Conservation (phyloP, 345 rosid genomes). For the Conringia planisiliqua region DNA sequence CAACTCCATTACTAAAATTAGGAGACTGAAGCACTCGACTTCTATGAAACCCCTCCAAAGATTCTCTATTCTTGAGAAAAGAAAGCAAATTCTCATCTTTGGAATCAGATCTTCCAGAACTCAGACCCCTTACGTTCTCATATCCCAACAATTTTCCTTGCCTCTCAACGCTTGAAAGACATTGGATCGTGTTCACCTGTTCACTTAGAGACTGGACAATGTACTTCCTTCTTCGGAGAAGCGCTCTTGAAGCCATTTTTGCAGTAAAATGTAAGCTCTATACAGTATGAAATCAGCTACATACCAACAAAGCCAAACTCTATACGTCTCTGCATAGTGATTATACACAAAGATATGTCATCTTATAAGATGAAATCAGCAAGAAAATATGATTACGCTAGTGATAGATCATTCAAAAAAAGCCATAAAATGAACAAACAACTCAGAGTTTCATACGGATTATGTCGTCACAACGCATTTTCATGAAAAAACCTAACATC, state of each 20-base stretch:
- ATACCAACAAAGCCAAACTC: slow-evolving; percentile 19
- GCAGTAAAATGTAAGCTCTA: slow-evolving; percentile 4
- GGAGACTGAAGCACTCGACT: slow-evolving; percentile 31
- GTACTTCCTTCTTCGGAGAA: slow-evolving; percentile 51
- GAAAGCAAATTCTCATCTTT: slow-evolving; percentile 33
- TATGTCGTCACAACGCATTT: neutral
- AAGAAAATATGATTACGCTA: neutral
- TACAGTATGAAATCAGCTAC: slow-evolving; percentile 17
- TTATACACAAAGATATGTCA: neutral
- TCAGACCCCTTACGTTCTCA: slow-evolving; percentile 23
- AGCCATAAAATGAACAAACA: neutral
- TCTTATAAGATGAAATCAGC: neutral
- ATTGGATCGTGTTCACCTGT: slow-evolving; percentile 34
- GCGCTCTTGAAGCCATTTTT: slow-evolving; percentile 68
- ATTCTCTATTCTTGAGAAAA: slow-evolving; percentile 24
- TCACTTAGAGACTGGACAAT: slow-evolving; percentile 37
- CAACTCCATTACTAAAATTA: slow-evolving; percentile 36
- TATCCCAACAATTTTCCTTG: slow-evolving; percentile 28
- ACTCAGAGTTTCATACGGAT: neutral
- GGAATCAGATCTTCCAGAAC: slow-evolving; percentile 24
- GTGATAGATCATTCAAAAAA: neutral
- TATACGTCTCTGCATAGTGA: slow-evolving; percentile 21
- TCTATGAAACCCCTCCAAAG: slow-evolving; percentile 17
- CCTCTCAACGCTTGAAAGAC: slow-evolving; percentile 40
- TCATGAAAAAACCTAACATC: neutral